A percentile compares a stretch with the other conserved stretches of the same genome.
Evolutionary conservation across 2,329 filamentous ascomycete genomes (phyloP).

Genomic region (Septoria petroselini): DNA sequence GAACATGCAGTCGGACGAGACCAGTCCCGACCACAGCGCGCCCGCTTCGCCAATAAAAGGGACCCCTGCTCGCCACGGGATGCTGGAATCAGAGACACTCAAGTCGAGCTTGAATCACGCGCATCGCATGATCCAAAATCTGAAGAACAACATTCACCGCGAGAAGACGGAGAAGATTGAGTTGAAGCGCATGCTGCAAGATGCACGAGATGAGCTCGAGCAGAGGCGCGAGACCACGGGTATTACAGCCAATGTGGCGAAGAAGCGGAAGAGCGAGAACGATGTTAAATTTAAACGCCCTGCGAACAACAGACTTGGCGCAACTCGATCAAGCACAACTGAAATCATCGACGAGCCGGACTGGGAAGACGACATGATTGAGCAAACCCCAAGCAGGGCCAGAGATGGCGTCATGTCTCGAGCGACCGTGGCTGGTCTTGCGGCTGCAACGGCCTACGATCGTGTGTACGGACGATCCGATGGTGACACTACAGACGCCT

Average conservation of each 20-base stretch:
- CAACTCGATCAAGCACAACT: slow-evolving; percentile 67
- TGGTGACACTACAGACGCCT: slow-evolving; percentile 60
- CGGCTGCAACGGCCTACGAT: slow-evolving; percentile 65
- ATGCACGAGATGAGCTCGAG: slow-evolving; percentile 88
- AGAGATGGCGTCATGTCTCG: slow-evolving; percentile 28
- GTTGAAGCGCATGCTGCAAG: slow-evolving; percentile 89
- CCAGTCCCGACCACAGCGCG: slow-evolving; percentile 84
- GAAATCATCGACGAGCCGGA: slow-evolving; percentile 77
- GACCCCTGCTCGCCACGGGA: slow-evolving; percentile 76
- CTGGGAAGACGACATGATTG: slow-evolving; percentile 79
- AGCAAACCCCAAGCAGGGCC: slow-evolving; percentile 55
- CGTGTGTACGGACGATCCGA: slow-evolving; percentile 48
- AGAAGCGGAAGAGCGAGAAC: slow-evolving; percentile 59
- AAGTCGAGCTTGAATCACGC: slow-evolving; percentile 93
- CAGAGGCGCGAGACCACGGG: slow-evolving; percentile 50
- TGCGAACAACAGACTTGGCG: slow-evolving; percentile 68
- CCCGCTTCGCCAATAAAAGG: slow-evolving; percentile 87
- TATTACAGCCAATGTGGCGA: slow-evolving; percentile 47
- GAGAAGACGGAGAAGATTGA: slow-evolving; percentile 99
- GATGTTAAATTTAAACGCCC: slow-evolving; percentile 72
- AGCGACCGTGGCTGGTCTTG: slow-evolving; percentile 40
- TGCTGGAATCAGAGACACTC: slow-evolving; percentile 91
- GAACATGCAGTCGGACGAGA: slow-evolving; percentile 50
- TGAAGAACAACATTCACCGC: slow-evolving; percentile 90
- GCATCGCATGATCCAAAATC: slow-evolving; percentile 91